These are phyloP conservation scores for Diplodia corticola DNA, from an alignment of 2,329 filamentous ascomycete genomes.

Conservation along the genomic window DNA sequence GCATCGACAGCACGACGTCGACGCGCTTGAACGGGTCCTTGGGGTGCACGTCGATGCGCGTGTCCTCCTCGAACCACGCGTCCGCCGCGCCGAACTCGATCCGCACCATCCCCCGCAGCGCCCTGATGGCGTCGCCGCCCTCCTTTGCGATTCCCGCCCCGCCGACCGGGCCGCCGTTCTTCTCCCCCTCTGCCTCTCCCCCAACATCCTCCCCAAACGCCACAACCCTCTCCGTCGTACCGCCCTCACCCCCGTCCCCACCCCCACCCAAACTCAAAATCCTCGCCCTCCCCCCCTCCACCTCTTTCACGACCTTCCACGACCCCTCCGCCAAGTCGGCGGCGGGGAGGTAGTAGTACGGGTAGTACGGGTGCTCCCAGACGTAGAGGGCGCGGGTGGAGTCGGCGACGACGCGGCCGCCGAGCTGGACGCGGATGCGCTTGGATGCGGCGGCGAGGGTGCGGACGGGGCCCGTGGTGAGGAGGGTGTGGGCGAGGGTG, in stretches of 20 bases:
- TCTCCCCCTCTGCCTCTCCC: too few relatives aligned
- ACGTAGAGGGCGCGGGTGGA: constrained; percentile 37
- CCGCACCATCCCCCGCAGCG: constrained; percentile 33
- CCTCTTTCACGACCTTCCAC: neutral
- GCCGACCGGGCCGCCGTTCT: neutral
- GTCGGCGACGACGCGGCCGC: constrained; percentile 37
- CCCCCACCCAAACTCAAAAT: constrained; percentile 27
- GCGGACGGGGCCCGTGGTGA: constrained; percentile 12
- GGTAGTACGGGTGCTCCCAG: constrained; percentile 41
- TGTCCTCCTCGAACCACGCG: constrained; percentile 60
- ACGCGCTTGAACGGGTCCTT: constrained; percentile 68
- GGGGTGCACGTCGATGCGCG: constrained; percentile 61
- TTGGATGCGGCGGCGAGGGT: constrained; percentile 28
- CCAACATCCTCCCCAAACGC: constrained; percentile 31
- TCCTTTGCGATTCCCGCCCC: constrained; percentile 28
- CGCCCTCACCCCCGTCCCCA: too few relatives aligned
- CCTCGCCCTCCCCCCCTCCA: neutral
- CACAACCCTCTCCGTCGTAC: constrained; percentile 32
- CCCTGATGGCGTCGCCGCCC: neutral
- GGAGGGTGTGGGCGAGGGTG: constrained; percentile 40
- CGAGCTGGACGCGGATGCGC: constrained; percentile 37
- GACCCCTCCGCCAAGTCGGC: neutral
- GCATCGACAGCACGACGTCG: constrained; percentile 59
- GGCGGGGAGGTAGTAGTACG: constrained; percentile 31
- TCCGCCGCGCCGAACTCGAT: constrained; percentile 32